Conservation (phyloP, 805 yeast genomes). For the Schizosaccharomyces lindneri region DNA sequence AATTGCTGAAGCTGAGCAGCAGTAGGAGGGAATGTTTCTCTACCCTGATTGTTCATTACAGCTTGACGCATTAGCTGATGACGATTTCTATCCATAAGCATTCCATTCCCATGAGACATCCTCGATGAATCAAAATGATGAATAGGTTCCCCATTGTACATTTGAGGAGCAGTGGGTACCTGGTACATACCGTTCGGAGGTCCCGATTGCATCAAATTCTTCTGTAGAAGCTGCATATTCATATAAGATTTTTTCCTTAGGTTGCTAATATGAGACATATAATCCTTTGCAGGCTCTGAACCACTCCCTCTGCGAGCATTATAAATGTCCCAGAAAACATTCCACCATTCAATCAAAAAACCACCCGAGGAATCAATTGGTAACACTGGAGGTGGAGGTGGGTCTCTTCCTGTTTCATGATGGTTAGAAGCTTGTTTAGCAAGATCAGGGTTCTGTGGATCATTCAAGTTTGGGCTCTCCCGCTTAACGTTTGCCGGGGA, state of each 20-base stretch:
- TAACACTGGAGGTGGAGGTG: conserved; percentile 4
- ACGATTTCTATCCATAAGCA: background rate
- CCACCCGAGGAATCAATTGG: conserved; percentile 67
- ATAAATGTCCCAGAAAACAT: conserved; percentile 79
- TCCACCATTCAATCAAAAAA: conserved; percentile 87
- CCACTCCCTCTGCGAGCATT: conserved; percentile 29
- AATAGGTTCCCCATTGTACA: background rate
- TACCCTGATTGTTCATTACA: background rate
- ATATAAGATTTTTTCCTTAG: background rate
- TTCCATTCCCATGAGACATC: background rate
- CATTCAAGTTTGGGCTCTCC: background rate
- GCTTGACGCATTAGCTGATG: background rate
- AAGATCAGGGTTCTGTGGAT: no score
- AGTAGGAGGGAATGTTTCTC: conserved; percentile 1
- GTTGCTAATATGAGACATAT: background rate
- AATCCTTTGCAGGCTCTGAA: conserved; percentile 1
- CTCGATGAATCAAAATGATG: background rate
- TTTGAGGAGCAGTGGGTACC: no score
- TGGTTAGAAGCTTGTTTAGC: no score
- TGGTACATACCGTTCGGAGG: no score
- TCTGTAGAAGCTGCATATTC: background rate
- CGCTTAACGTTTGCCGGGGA: background rate
- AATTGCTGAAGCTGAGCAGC: conserved; percentile 8
- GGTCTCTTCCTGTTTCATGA: background rate
- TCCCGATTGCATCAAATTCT: background rate